Conservation (phyloP, 1,284 basidiomycete species). For the Marasmius tenuissimus region DNA sequence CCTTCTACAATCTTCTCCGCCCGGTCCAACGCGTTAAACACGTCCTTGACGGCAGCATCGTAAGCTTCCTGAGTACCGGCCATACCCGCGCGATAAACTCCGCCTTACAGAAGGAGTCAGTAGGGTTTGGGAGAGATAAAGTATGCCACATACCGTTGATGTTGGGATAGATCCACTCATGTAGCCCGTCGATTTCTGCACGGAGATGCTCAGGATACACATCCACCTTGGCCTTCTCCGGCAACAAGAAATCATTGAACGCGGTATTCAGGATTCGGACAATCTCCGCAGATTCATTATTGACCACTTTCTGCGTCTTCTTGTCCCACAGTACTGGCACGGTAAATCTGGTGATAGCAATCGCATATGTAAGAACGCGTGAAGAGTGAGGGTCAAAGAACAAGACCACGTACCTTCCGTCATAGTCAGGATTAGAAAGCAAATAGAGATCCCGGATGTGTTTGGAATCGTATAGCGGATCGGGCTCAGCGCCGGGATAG, state of each 20-base stretch:
- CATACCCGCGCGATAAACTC: conserved; percentile 91
- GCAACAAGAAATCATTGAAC: conserved; percentile 74
- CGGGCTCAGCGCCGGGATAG: conserved; percentile 72
- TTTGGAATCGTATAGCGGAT: conserved; percentile 66
- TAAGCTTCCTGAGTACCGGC: conserved; percentile 85
- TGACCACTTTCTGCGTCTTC: conserved; percentile 86
- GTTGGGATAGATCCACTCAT: conserved; percentile 56
- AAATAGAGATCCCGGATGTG: conserved; percentile 88
- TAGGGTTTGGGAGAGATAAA: background rate
- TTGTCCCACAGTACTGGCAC: conserved; percentile 95
- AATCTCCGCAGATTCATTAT: conserved; percentile 92
- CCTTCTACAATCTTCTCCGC: conserved; percentile 78
- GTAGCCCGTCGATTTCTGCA: conserved; percentile 76
- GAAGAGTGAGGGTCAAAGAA: background rate
- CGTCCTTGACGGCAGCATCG: conserved; percentile 66
- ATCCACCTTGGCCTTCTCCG: conserved; percentile 67
- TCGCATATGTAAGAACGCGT: background rate
- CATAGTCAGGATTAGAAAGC: conserved; percentile 70
- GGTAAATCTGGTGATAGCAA: conserved; percentile 56
- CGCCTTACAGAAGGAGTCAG: conserved; percentile 44
- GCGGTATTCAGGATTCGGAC: conserved; percentile 84
- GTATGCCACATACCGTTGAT: conserved; percentile 36
- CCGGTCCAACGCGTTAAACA: conserved; percentile 81
- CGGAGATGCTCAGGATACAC: conserved; percentile 77
- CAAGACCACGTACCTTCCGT: conserved; percentile 47